A percentile compares a stretch with the other conserved stretches of the same genome.
Conservation (phyloP, 73 alveolate genomes). For the Blepharisma stoltei region DNA sequence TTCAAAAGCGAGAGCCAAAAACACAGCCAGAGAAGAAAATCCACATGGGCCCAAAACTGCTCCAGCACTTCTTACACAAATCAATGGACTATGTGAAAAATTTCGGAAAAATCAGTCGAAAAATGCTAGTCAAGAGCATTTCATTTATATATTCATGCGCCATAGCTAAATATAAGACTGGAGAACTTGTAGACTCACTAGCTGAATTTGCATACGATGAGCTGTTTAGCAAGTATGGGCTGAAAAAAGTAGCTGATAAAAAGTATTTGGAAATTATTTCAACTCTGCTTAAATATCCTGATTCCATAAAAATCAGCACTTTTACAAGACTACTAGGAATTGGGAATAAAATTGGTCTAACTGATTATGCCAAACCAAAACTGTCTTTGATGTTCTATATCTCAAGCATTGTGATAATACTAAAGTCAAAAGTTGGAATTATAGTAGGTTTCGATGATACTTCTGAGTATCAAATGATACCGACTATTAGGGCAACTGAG, state of each 20-base stretch:
- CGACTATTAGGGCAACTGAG: constrained; percentile 20
- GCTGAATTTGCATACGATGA: constrained; percentile 6
- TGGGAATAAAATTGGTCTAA: not conserved
- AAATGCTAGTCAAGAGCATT: not conserved
- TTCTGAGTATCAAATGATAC: not conserved
- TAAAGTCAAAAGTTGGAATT: not conserved
- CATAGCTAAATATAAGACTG: not conserved
- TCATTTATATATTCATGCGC: not conserved
- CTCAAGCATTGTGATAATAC: not conserved
- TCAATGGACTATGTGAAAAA: not conserved
- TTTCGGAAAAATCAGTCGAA: not conserved
- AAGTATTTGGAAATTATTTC: not conserved
- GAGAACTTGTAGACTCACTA: not conserved
- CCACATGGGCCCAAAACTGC: not conserved
- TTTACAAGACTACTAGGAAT: not conserved
- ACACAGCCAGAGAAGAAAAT: not conserved
- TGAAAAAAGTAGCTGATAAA: not conserved
- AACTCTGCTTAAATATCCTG: not conserved
- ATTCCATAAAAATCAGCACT: not conserved
- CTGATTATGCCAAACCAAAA: not conserved
- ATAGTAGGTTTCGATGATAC: constrained; percentile 6
- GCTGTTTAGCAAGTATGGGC: not conserved
- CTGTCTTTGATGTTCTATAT: not conserved
- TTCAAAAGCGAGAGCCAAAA: not conserved
- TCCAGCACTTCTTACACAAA: not conserved